Evolutionary conservation across 768 basidiomycete species (phyloP).

Genomic region (Lentinus tigrinus): DNA sequence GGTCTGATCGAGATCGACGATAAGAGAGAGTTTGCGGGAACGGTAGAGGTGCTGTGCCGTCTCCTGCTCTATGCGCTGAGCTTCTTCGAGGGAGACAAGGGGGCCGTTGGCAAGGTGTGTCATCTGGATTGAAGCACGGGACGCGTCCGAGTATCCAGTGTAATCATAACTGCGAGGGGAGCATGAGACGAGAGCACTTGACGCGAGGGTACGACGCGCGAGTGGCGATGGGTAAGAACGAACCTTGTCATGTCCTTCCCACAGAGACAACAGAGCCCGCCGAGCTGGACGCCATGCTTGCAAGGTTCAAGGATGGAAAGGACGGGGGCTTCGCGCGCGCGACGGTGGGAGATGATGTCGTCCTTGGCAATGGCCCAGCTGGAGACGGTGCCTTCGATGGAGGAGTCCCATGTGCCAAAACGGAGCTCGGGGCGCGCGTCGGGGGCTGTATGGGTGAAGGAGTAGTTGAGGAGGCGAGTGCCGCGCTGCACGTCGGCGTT

Average conservation of each 20-base stretch:
- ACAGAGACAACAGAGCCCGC: slow-evolving; percentile 90
- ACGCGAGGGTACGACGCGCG: slow-evolving; percentile 14
- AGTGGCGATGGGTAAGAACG: slow-evolving; percentile 28
- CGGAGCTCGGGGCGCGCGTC: slow-evolving; percentile 59
- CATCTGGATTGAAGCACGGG: slow-evolving; percentile 89
- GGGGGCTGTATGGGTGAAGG: slow-evolving; percentile 61
- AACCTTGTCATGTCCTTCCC: slow-evolving; percentile 95
- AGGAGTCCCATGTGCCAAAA: slow-evolving; percentile 89
- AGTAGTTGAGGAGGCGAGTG: slow-evolving; percentile 79
- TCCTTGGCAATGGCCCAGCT: slow-evolving; percentile 68
- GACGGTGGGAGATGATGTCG: slow-evolving; percentile 59
- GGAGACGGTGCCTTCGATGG: slow-evolving; percentile 76
- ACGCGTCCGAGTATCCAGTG: slow-evolving; percentile 82
- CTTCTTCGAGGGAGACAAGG: slow-evolving; percentile 90
- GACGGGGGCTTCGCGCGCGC: slow-evolving; percentile 58
- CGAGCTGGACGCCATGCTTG: slow-evolving; percentile 91
- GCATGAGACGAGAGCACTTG: neutral
- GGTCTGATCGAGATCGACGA: slow-evolving; percentile 98
- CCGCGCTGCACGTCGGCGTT: slow-evolving; percentile 60
- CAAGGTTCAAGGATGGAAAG: slow-evolving; percentile 85
- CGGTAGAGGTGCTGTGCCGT: slow-evolving; percentile 77
- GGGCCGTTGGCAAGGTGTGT: slow-evolving; percentile 91
- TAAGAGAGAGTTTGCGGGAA: slow-evolving; percentile 81
- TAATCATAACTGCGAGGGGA: slow-evolving; percentile 67
- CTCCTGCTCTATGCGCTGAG: slow-evolving; percentile 82